Conservation (phyloP, 164 flowering plant genomes). For the Nymphaea colorata region DNA sequence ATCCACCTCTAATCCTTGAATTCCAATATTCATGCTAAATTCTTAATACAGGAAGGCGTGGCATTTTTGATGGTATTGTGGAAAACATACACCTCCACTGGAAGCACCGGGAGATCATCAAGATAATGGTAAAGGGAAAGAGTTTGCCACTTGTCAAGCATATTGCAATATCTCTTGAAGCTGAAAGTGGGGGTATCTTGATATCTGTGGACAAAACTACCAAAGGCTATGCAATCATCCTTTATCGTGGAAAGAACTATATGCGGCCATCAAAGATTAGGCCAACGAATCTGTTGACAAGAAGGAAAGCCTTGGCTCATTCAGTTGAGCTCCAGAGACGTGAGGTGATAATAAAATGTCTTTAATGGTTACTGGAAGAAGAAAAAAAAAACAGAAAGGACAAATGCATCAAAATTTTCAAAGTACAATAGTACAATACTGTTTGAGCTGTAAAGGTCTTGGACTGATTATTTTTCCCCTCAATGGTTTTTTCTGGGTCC, state of each 20-base stretch:
- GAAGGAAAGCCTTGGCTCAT: slow-evolving; percentile 70
- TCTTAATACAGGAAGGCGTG: slow-evolving; percentile 54
- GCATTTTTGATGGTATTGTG: slow-evolving; percentile 68
- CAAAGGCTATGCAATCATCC: slow-evolving; percentile 67
- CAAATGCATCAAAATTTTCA: background rate
- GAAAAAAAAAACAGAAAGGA: background rate
- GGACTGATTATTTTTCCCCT: background rate
- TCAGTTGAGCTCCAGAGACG: slow-evolving; percentile 82
- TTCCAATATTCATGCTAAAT: background rate
- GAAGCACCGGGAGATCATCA: slow-evolving; percentile 84
- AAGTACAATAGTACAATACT: background rate
- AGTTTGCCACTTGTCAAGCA: slow-evolving; percentile 63
- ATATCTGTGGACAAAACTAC: slow-evolving; percentile 71
- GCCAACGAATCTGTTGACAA: slow-evolving; percentile 57
- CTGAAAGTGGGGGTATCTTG: slow-evolving; percentile 90
- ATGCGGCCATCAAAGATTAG: slow-evolving; percentile 36
- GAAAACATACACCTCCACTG: slow-evolving; percentile 96
- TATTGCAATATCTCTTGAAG: slow-evolving; percentile 72
- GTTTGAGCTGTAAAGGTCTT: background rate
- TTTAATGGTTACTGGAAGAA: background rate
- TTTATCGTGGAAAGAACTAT: slow-evolving; percentile 94
- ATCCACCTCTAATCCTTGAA: background rate
- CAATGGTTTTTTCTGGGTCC: background rate
- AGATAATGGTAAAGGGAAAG: slow-evolving; percentile 56
- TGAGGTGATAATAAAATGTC: slow-evolving; percentile 33